Evolutionary conservation across 1,284 basidiomycete genomes (phyloP).

Genomic region (Inonotus hispidus): DNA sequence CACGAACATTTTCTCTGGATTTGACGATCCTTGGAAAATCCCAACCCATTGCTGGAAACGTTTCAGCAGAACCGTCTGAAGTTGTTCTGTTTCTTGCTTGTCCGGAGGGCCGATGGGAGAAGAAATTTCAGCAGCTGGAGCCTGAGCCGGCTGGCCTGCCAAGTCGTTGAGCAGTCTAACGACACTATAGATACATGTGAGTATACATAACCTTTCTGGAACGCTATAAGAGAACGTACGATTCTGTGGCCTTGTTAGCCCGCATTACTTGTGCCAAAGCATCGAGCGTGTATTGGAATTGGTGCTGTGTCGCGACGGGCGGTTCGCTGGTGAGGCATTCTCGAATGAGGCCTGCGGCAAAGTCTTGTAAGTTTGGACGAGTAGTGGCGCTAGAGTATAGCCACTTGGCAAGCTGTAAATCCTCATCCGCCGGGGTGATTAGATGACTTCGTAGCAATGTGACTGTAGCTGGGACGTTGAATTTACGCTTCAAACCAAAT

Average conservation of each 20-base stretch:
- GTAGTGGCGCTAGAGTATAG: slow-evolving; percentile 69
- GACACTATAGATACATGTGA: slow-evolving; percentile 34
- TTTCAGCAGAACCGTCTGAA: slow-evolving; percentile 63
- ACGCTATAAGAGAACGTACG: slow-evolving; percentile 43
- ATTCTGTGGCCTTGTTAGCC: slow-evolving; percentile 73
- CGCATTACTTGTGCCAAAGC: slow-evolving; percentile 72
- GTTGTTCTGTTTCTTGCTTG: slow-evolving; percentile 65
- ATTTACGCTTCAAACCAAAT: slow-evolving; percentile 67
- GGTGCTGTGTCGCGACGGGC: slow-evolving; percentile 73
- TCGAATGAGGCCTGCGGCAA: slow-evolving; percentile 79
- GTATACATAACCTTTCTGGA: neutral
- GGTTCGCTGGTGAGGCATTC: slow-evolving; percentile 81
- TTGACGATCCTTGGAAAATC: slow-evolving; percentile 87
- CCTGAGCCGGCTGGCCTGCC: slow-evolving; percentile 37
- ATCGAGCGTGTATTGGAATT: slow-evolving; percentile 81
- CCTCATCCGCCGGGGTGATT: slow-evolving; percentile 76
- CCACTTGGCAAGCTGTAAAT: slow-evolving; percentile 88
- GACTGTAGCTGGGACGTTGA: slow-evolving; percentile 91
- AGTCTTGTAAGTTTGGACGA: slow-evolving; percentile 75
- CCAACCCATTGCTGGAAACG: slow-evolving; percentile 94
- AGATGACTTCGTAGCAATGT: slow-evolving; percentile 83
- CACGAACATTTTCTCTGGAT: slow-evolving; percentile 93
- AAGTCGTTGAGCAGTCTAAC: slow-evolving; percentile 69
- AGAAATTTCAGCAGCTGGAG: slow-evolving; percentile 17
- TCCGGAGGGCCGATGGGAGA: slow-evolving; percentile 37